phyloP scores from a whole-genome alignment of 139 green algal species.

The Tetradesmus obliquus region DNA sequence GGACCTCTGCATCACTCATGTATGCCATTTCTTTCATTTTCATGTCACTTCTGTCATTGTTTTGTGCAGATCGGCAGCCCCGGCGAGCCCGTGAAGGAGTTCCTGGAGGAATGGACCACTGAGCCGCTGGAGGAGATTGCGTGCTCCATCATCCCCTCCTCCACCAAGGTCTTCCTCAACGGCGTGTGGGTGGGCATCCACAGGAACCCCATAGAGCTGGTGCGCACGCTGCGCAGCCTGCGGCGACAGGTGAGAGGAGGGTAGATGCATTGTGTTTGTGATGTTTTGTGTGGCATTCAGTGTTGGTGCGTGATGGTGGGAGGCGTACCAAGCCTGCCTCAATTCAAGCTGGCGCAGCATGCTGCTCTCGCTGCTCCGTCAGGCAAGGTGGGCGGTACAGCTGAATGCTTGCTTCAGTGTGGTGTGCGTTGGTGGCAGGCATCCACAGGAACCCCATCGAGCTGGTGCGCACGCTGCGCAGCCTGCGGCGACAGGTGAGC shows the following conservation, averaged over 20 bases:
- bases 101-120: constrained; percentile 86
- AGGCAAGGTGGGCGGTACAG: too few species aligned
- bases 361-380: too few species aligned
- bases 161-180: constrained; percentile 92
- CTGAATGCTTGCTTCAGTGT: constrained; percentile 88
- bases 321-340: too few species aligned
- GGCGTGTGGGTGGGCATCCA: constrained; percentile 93
- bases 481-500: constrained; percentile 72
- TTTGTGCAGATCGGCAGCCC: constrained; percentile 63
- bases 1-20: neutral
- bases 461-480: constrained; percentile 80
- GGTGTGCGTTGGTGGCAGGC: constrained; percentile 90
- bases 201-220: constrained; percentile 79
- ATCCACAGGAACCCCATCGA: constrained; percentile 78
- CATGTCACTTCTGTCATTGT: neutral
- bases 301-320: neutral
- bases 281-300: too few species aligned
- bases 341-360: too few species aligned
- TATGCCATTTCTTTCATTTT: neutral
- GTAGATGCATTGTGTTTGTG: constrained; percentile 37
- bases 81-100: constrained; percentile 76
- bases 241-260: constrained; percentile 66
- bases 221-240: constrained; percentile 83
- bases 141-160: constrained; percentile 67
- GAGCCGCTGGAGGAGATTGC: constrained; percentile 88